Evolutionary conservation across 2,329 filamentous ascomycete genomes (phyloP).

Genomic region (Nemania sp.): DNA sequence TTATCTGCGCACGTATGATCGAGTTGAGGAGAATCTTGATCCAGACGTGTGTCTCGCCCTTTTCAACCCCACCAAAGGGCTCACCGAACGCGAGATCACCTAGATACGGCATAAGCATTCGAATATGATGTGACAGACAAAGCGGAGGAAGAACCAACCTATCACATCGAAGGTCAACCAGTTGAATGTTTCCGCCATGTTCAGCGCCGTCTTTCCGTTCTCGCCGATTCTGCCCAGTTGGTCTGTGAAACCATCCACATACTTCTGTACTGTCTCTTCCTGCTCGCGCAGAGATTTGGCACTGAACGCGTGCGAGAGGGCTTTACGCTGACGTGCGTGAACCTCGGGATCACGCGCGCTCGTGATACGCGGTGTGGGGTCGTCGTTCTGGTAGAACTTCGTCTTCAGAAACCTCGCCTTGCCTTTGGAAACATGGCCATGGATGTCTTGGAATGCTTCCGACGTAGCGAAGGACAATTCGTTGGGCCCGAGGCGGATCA

Average conservation of each 20-base stretch:
- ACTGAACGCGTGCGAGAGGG: conserved; percentile 30
- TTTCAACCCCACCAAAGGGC: conserved; percentile 26
- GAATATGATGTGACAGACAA: neutral
- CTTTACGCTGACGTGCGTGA: conserved; percentile 28
- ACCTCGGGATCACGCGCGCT: conserved; percentile 23
- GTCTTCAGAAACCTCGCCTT: conserved; percentile 26
- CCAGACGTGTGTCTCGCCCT: conserved; percentile 26
- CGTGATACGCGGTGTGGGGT: conserved; percentile 23
- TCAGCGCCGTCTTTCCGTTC: conserved; percentile 28
- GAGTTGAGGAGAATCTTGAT: conserved; percentile 26
- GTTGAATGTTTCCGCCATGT: conserved; percentile 33
- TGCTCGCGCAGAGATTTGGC: conserved; percentile 29
- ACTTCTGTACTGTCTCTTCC: conserved; percentile 32
- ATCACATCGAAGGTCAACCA: conserved; percentile 41
- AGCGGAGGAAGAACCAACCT: conserved; percentile 26
- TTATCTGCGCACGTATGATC: conserved; percentile 1
- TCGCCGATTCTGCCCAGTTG: conserved; percentile 27
- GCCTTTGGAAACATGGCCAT: conserved; percentile 37
- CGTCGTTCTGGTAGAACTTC: conserved; percentile 25
- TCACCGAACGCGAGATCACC: conserved; percentile 29
- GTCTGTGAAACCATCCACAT: conserved; percentile 26
- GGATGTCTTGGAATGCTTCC: conserved; percentile 44
- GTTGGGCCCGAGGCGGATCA: conserved; percentile 49
- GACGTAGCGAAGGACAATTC: conserved; percentile 48
- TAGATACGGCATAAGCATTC: conserved; percentile 2